These are phyloP conservation scores for Fagus sylvatica DNA, from an alignment of 306 rosid species.

Conservation along the genomic window DNA sequence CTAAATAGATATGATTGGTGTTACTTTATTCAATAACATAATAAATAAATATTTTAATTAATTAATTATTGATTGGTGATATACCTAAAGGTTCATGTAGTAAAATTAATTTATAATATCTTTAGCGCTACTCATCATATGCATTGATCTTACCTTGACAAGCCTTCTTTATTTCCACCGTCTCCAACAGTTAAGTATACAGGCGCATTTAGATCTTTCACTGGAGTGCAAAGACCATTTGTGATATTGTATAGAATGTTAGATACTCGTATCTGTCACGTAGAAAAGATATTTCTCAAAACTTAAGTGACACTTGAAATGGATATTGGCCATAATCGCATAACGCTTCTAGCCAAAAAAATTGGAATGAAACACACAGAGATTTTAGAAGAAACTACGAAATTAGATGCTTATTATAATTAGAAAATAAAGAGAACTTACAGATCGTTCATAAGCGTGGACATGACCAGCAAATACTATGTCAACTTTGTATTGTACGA, in stretches of 20 bases:
- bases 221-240: conserved; percentile 68
- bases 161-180: conserved; percentile 91
- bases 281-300: not conserved
- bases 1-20: too few species aligned
- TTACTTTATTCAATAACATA: too few species aligned
- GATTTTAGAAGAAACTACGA: too few species aligned
- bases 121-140: too few species aligned
- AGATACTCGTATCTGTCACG: conserved; percentile 72
- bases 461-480: conserved; percentile 88
- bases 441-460: conserved; percentile 90
- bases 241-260: conserved; percentile 65
- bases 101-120: too few species aligned
- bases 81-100: too few species aligned
- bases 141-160: conserved; percentile 61
- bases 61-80: too few species aligned
- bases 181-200: conserved; percentile 91
- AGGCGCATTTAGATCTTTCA: conserved; percentile 76
- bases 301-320: too few species aligned
- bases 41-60: too few species aligned
- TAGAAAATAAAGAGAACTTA: conserved; percentile 26
- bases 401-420: too few species aligned
- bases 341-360: too few species aligned
- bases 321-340: not conserved
- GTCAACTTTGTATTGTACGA: conserved; percentile 75
- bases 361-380: too few species aligned